A percentile compares a stretch with the other conserved stretches of the same genome.
These are phyloP conservation scores for Pseudogymnoascus sp. DNA, from an alignment of 2,329 filamentous ascomycete genomes.

Conservation along the genomic window DNA sequence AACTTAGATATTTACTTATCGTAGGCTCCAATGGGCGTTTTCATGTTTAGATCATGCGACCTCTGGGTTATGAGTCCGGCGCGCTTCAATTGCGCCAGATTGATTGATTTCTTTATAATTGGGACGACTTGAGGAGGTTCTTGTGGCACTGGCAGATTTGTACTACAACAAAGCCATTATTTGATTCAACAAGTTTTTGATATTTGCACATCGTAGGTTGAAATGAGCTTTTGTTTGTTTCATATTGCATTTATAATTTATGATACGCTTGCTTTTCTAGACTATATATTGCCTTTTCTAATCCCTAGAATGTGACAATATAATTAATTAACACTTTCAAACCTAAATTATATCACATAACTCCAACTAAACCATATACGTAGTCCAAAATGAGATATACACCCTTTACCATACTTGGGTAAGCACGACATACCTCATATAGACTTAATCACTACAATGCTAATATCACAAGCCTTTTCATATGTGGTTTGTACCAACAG, in stretches of 20 bases:
- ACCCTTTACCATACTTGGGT: too few relatives aligned
- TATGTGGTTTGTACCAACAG: too few relatives aligned
- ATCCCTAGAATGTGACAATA: neutral
- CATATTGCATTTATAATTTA: neutral
- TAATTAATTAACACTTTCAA: neutral
- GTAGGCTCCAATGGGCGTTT: neutral
- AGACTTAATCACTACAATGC: too few relatives aligned
- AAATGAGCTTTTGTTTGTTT: too few relatives aligned
- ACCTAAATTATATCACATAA: neutral
- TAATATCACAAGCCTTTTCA: too few relatives aligned
- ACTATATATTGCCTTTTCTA: neutral
- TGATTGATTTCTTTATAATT: neutral
- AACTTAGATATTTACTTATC: neutral
- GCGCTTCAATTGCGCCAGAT: slow-evolving; percentile 14
- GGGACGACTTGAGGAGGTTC: neutral
- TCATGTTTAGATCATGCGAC: slow-evolving; percentile 11
- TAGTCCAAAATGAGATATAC: neutral
- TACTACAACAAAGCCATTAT: too few relatives aligned
- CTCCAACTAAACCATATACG: neutral
- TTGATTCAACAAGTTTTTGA: too few relatives aligned
- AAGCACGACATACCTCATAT: too few relatives aligned
- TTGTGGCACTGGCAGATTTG: too few relatives aligned
- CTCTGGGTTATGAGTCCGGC: slow-evolving; percentile 14
- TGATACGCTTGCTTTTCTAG: neutral
- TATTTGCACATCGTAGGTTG: too few relatives aligned